A percentile compares a stretch with the other conserved stretches of the same genome.
phyloP scores from a whole-genome alignment of 148 eudicot species.

The Rhododendron henanense region DNA sequence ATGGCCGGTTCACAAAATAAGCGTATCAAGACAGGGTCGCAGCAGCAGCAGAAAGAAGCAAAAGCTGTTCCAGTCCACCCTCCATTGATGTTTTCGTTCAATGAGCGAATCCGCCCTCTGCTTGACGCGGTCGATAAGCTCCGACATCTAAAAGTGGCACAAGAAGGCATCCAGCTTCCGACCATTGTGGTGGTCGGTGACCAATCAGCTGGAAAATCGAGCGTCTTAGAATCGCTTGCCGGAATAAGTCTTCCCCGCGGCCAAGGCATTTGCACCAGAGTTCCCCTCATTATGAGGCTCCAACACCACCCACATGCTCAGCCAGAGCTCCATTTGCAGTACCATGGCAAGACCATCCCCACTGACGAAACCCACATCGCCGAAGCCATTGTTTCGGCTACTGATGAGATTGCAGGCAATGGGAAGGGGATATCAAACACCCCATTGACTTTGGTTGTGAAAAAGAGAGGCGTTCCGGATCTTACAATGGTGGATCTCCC shows the following conservation, averaged over 20 bases:
- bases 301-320: too few species aligned
- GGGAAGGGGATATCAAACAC: constrained; percentile 1
- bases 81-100: background rate
- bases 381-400: too few species aligned
- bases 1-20: background rate
- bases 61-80: background rate
- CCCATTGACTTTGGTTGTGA: constrained; percentile 18
- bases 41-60: background rate
- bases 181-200: background rate
- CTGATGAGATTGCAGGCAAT: too few species aligned
- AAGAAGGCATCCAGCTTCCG: background rate
- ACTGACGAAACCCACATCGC: too few species aligned
- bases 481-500: constrained; percentile 52
- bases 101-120: background rate
- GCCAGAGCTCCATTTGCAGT: too few species aligned
- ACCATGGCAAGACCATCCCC: too few species aligned
- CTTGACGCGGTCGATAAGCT: background rate
- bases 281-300: too few species aligned
- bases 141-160: background rate
- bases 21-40: background rate
- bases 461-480: constrained; percentile 36
- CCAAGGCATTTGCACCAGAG: background rate
- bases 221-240: background rate
- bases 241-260: background rate
- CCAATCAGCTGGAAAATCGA: background rate